Base-by-base conservation (phyloP, 805 yeast species). In the Gaillardinia entomophila region DNA sequence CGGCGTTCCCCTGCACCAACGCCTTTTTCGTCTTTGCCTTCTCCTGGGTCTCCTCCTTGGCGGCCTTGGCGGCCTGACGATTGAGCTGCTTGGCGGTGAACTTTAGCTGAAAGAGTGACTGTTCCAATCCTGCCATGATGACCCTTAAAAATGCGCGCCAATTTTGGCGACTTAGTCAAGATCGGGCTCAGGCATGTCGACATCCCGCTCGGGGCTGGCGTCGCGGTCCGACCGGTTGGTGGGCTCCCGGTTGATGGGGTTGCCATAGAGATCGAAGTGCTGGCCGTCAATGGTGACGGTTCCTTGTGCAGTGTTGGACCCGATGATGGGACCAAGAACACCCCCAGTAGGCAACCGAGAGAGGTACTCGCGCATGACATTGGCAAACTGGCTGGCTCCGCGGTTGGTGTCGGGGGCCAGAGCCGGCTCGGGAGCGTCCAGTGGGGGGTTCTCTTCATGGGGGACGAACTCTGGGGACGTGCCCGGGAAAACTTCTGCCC, bases 11-110 rank as follows among this genome's bases (percentile, higher is more conserved):
- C 45, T 81, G 87, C 30, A 69, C 67, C 64, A 87, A 67, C 2
- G 96, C 95, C 60, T 86, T 90, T 58, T 90, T 90, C 38, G 88
- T 80, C 52, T 85, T 87, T 46, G 82, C 82, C 59, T 86, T 86
- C 60, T 92, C 97, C 25, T 75, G 72, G 24, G 77, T 76, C 51
- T 87, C 95, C 53, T 92, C 98, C 52, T 88, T 89, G 1, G 88
- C 85, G 3, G 97, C 89, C 55, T 81, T 83, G 19, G 79, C 73
- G 2, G 97, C 90, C 60, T 92, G 98, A 55, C 89, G 75, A 46
- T 79, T 82, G 36, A 92, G 70, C 66, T 85, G 95, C 58, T 92
- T 92, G 2, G 97, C 90, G 3, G 99, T 92, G 60, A 92, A 92
- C 68, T 43, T 40, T 27, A 55, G 51, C 39, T 53, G 58, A 32